Evolutionary conservation across 2,329 filamentous ascomycete species (phyloP), one percentile per base, ranked within the genome.

Genomic region (Dactylellina drechsleri): DNA sequence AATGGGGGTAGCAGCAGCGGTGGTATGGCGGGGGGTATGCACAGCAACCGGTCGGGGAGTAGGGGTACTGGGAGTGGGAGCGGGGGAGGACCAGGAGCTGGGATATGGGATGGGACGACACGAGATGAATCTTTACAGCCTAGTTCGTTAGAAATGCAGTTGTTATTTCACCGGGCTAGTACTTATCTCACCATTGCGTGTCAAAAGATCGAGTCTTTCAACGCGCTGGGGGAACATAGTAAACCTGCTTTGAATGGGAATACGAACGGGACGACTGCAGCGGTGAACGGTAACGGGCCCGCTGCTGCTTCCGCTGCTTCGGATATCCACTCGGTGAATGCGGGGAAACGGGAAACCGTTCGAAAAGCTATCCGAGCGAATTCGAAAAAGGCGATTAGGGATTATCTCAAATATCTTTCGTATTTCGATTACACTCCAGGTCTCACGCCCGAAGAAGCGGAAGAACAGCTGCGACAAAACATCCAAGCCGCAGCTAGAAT

Each of bases 381-480:
- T 81, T 92, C 92, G 2, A 93, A 92, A 81, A 87, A 89, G 66
- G 91, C 92, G 0, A 82, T 95, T 20, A 86, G 89, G 72, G 92
- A 95, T 82, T 93, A 91, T 80, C 84, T 89, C 78, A 84, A 86
- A 20, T 95, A 92, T 80, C 83, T 96, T 45, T 87, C 88, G 0
- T 85, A 89, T 72, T 89, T 95, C 77, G 90, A 95, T 79, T 95
- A 95, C 82, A 91, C 92, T 0, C 91, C 91, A 0, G 87, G 91
- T 57, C 81, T 91, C 49, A 86, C 90, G 6, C 82, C 86, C 52
- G 85, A 88, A 52, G 86, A 77, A 71, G 57, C 36, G 54, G 58
- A 77, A 40, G 62, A 67, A 20, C 70, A 74, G 20, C 47, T 74
- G 2, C 56, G 70, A 52, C 70, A 74, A 26, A 67, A 74, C n/a